Evolutionary conservation across 306 rosid genomes (phyloP).

Genomic region (Prosopis cineraria): DNA sequence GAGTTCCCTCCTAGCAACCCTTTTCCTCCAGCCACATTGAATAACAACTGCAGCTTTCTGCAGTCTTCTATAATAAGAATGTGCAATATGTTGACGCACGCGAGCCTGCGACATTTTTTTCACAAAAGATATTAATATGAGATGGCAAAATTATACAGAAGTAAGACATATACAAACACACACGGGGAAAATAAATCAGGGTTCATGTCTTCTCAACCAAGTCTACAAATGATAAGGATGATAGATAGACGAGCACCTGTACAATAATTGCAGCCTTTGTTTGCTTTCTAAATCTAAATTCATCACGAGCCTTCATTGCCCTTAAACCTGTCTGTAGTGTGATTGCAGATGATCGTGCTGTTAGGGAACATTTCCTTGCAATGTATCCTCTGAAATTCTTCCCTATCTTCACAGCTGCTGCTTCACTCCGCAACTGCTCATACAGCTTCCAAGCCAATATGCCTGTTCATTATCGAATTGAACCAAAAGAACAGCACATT

Average conservation of each 20-base stretch:
- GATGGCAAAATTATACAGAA: too few species aligned
- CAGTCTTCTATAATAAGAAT: conserved; percentile 78
- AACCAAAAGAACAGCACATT: conserved; percentile 28
- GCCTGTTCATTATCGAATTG: conserved; percentile 58
- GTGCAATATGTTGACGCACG: conserved; percentile 68
- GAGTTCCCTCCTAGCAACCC: conserved; percentile 95
- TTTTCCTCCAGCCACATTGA: conserved; percentile 95
- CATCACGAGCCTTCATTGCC: conserved; percentile 98
- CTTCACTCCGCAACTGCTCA: conserved; percentile 80
- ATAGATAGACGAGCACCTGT: conserved; percentile 62
- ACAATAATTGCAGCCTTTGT: conserved; percentile 85
- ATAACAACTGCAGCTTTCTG: conserved; percentile 80
- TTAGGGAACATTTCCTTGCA: conserved; percentile 65
- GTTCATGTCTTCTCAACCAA: conserved; percentile 11
- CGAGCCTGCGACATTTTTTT: conserved; percentile 64
- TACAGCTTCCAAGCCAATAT: conserved; percentile 74
- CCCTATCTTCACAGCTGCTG: conserved; percentile 90
- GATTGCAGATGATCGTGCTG: conserved; percentile 61
- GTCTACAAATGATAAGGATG: conserved; percentile 33
- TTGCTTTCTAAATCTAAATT: conserved; percentile 93
- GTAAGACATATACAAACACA: too few species aligned
- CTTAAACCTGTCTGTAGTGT: conserved; percentile 90
- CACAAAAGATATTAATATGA: conserved; percentile 32
- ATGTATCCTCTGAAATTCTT: conserved; percentile 69
- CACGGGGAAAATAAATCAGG: neutral